These are phyloP conservation scores for Globisporangium abappressorium DNA, from an alignment of 352 stramenopile species.

Conservation along the genomic window DNA sequence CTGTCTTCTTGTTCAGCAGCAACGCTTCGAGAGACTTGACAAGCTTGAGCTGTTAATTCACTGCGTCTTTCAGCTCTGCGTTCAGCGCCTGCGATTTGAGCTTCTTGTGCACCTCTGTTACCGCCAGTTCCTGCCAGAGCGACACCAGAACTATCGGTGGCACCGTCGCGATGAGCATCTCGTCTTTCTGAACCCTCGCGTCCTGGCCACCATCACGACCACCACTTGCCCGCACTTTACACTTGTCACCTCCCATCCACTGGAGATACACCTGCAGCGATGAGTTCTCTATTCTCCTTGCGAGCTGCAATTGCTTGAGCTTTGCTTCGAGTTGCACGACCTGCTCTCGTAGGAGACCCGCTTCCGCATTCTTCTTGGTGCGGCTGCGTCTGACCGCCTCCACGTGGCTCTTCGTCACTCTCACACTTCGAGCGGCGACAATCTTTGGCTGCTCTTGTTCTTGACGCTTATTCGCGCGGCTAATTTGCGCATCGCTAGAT, in stretches of 20 bases:
- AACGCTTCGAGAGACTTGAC: conserved; percentile 39
- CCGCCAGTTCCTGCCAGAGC: conserved; percentile 39
- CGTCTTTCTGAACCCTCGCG: neutral
- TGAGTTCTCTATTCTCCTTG: neutral
- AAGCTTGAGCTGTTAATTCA: conserved; percentile 41
- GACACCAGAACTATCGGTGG: conserved; percentile 13
- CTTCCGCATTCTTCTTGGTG: conserved; percentile 8
- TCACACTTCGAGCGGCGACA: no score
- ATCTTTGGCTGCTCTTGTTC: neutral
- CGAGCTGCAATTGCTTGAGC: neutral
- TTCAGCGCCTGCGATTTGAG: conserved; percentile 41
- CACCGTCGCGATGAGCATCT: conserved; percentile 5
- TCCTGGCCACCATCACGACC: no score
- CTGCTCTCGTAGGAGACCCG: neutral
- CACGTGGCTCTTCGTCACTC: neutral
- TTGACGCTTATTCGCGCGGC: neutral
- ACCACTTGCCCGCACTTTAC: no score
- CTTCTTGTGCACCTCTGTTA: conserved; percentile 31
- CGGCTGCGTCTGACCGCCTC: conserved; percentile 1
- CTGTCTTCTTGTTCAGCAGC: conserved; percentile 23
- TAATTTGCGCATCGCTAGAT: neutral
- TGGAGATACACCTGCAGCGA: conserved; percentile 6
- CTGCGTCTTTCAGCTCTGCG: conserved; percentile 32
- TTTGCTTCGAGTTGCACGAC: conserved; percentile 3
- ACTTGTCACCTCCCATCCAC: neutral